Evolutionary conservation across 1,139 yeast species (phyloP), one percentile per base, ranked within the genome.

Genomic region (Pichia sp.): DNA sequence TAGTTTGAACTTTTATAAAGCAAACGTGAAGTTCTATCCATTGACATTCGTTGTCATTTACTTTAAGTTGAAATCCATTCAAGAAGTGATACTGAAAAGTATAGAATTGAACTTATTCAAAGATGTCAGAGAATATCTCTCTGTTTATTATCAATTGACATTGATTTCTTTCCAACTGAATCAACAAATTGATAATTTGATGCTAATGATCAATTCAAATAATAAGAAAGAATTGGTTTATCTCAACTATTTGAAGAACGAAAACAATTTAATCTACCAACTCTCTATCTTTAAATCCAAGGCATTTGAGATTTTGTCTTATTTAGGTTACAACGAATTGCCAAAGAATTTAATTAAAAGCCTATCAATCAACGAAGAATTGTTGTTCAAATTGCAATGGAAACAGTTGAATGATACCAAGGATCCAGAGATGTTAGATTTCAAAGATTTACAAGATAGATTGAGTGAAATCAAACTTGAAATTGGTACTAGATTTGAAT

Each of bases 341-440:
- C 67, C 67, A 1, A 61, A 58, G 36, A 44, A 46, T 15, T 20
- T 44, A 12, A 35, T 49, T 14, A 40, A 41, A 33, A 47, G 53
- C 19, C 51, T 55, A 46, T 56, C 53, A 42, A 58, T 51, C 9
- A 46, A 60, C 12, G 71, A 75, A 40, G 80, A 81, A 52, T 61
- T 75, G 36, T 66, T 83, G n/a, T 88, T 76, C 63, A 71, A 76
- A 20, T 67, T 90, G 39, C 76, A 96, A 54, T 78, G 90, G 77
- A 90, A 89, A 61, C 83, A 95, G 3, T 89, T 87, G 70, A 79
- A 87, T 17, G 77, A 91, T 0, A 85, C 91, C 17, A 96, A 96
- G 0, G 83, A 83, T 6, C 97, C 98, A 0, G 74, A 72, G 28
- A 61, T 77, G 44, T 87, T 93, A 3, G 62, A 70, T 0, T 83